These are phyloP conservation scores for Thelonectria olida DNA, from an alignment of 2,329 filamentous ascomycete species.

Conservation along the genomic window DNA sequence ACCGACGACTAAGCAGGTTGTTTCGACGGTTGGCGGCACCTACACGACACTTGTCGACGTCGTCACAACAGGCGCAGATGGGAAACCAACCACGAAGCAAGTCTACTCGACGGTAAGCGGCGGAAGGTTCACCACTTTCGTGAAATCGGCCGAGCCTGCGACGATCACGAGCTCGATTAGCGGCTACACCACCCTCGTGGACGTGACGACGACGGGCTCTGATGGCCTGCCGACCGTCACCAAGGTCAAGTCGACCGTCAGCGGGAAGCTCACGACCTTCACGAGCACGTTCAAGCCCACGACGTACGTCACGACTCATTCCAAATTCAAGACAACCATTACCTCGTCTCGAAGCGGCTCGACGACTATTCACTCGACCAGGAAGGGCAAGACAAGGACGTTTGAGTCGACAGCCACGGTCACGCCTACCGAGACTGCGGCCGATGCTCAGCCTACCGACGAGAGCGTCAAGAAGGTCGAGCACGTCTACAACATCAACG, in stretches of 20 bases:
- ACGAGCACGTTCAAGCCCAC: slow-evolving; percentile 23
- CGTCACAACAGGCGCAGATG: background rate
- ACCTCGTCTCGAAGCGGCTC: slow-evolving; percentile 29
- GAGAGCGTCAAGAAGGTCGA: slow-evolving; percentile 19
- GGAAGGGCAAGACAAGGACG: slow-evolving; percentile 31
- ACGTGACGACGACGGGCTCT: background rate
- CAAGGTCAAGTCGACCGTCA: slow-evolving; percentile 6
- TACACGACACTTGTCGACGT: slow-evolving; percentile 2
- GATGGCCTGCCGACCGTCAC: slow-evolving; percentile 2
- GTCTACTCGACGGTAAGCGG: background rate
- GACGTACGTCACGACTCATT: slow-evolving; percentile 24
- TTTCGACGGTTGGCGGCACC: background rate
- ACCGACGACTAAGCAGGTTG: background rate
- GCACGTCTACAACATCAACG: slow-evolving; percentile 31
- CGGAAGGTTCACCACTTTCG: slow-evolving; percentile 18
- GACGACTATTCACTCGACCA: slow-evolving; percentile 31
- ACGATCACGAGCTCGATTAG: background rate
- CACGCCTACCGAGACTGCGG: slow-evolving; percentile 17
- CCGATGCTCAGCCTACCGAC: slow-evolving; percentile 15
- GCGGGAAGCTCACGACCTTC: slow-evolving; percentile 20
- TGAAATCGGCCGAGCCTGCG: slow-evolving; percentile 19
- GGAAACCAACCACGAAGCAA: background rate
- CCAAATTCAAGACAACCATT: slow-evolving; percentile 24
- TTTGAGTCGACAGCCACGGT: slow-evolving; percentile 26
- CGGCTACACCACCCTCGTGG: slow-evolving; percentile 3